Evolutionary conservation across 1,284 basidiomycete genomes (phyloP), one percentile per base, ranked within the genome.

Genomic region (Malassezia obtusa): DNA sequence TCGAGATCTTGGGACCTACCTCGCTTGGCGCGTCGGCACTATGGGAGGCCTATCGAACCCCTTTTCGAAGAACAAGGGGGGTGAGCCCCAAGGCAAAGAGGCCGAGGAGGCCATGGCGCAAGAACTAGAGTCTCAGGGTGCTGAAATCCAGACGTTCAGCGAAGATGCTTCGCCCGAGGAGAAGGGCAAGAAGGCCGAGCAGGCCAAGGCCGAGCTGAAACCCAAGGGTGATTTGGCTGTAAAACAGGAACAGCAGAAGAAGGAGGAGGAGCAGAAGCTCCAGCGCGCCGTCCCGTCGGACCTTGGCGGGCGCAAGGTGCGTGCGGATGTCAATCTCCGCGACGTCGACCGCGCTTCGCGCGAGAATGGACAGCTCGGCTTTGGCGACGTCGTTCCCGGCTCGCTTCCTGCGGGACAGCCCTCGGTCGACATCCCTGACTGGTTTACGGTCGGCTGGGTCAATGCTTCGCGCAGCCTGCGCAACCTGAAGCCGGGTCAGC

Each of bases 141-240:
- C 67, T 15, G 58, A 61, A 3, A 62, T 69, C 3, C 49, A 68
- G 31, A 50, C 62, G 6, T 68, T 72, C 35, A 63, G 64, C 39
- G 69, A 70, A 39, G 59, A 68, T 30, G 65, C 68, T 14, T 61
- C 61, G 2, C 69, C 69, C 1, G 52, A 69, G 43, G 60, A 71
- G 45, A 72, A 72, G 45, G 69, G 59, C 1, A 57, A 59, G 19
- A 53, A 64, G 28, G 68, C 68, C 8, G 56, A 49, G 21, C 61
- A 67, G 41, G 60, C 59, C 3, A 55, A 49, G 26, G 52, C 61
- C 2, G 53, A 61, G 21, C 40, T 70, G 17, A 60, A 62, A 50
- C 65, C 65, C 10, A 61, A 59, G 45, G 54, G 48, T 12, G 55
- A 62, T 12, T 41, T 51, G 4, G 45, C 57, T 11, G 47, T 52